Base-by-base conservation (phyloP, 441 rosid species). In the Eruca vesicaria region DNA sequence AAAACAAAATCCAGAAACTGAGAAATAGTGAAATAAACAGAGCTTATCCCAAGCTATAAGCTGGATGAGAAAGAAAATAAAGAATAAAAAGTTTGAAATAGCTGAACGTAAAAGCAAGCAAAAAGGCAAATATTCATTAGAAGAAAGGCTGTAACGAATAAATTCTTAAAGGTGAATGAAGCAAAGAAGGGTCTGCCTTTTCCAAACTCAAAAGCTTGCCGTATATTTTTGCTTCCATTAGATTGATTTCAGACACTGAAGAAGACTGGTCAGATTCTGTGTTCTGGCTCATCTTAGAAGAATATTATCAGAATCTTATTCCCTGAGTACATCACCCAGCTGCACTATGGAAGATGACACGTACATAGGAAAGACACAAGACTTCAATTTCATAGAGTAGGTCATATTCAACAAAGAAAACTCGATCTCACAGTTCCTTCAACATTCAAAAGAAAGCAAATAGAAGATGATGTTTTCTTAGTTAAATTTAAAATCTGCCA, bases 261-360 rank as follows among this genome's bases (percentile, higher is more conserved):
- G 18, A 15, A 66, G 68, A 35, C 69, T 35, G 8, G 68, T 71
- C 6, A 66, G 77, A 78, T 67, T 78, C 69, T 72, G 70, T 72
- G 65, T 60, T 16, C 52, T 72, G 69, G 16, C 73, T 71, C 77
- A 36, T 23, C 52, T 14, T 19, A 35, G 72, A 77, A 53, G 65
- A 57, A 72, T 50, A 38, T 53, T 26, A 60, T 67, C 65, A 60
- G 80, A 66, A 77, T 77, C 80, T 66, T 77, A 72, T 77, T 77
- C 80, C 36, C 7, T 60, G 16, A 52, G 69, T 66, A 71, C 73
- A 71, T 33, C 64, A 72, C 69, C 64, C 3, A 50, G 56, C 56
- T 59, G 72, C 73, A 20, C 18, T 52, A 16, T 36, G 68, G 73
- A 72, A 28, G 31, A 28, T 28, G 31, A 29, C 32, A 29, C 32